Conservation (phyloP, 768 basidiomycete species). For the Baorangia bicolor region DNA sequence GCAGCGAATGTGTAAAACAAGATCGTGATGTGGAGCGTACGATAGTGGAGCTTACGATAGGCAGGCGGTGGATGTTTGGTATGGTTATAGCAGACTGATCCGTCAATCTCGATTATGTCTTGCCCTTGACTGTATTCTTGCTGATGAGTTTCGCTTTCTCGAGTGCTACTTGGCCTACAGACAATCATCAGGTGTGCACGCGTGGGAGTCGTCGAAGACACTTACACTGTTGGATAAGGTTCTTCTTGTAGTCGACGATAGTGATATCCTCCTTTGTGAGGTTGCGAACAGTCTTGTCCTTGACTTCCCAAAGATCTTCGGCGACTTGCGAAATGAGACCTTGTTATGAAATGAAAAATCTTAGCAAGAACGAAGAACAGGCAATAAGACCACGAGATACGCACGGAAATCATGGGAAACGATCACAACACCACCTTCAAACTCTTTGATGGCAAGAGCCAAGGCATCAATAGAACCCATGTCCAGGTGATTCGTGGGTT, state of each 20-base stretch:
- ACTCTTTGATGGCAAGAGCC: conserved; percentile 93
- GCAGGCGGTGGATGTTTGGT: conserved; percentile 6
- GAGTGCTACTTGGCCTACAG: conserved; percentile 73
- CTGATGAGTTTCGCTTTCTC: conserved; percentile 94
- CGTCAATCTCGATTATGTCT: conserved; percentile 41
- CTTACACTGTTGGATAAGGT: conserved; percentile 77
- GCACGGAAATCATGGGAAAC: conserved; percentile 99
- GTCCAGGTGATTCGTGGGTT: conserved; percentile 97
- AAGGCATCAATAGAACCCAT: conserved; percentile 98
- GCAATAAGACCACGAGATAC: conserved; percentile 31
- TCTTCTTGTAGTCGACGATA: conserved; percentile 92
- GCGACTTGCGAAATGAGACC: conserved; percentile 97
- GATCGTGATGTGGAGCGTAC: conserved; percentile 6
- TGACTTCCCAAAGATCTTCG: conserved; percentile 99
- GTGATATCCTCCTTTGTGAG: conserved; percentile 87
- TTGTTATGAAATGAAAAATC: conserved; percentile 30
- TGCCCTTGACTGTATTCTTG: conserved; percentile 75
- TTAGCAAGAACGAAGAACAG: conserved; percentile 7
- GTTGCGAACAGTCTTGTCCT: conserved; percentile 89
- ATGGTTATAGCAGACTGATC: background rate
- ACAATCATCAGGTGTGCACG: conserved; percentile 2
- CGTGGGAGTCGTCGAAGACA: background rate
- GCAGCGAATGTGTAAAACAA: conserved; percentile 12
- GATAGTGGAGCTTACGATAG: conserved; percentile 6
- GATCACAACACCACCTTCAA: conserved; percentile 97